Evolutionary conservation across 2,329 filamentous ascomycete species (phyloP).

Genomic region (Fusarium haematococcum): DNA sequence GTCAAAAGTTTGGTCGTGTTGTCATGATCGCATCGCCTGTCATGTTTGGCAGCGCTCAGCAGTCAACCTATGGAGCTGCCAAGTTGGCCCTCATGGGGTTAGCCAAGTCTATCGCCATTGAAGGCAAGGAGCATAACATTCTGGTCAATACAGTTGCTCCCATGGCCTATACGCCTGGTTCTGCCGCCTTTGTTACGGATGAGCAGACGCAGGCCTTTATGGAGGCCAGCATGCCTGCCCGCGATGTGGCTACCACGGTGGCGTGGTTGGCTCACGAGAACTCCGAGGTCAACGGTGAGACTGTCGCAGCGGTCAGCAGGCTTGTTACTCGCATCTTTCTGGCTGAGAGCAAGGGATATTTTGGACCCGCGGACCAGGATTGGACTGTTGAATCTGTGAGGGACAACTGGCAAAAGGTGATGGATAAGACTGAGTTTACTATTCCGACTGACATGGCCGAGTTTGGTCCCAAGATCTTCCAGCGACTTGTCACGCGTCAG

Average conservation of each 20-base stretch:
- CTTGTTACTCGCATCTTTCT: not conserved
- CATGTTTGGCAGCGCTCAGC: conserved; percentile 2
- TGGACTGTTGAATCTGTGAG: not conserved
- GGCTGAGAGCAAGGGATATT: not conserved
- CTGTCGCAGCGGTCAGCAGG: not conserved
- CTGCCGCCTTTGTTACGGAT: not conserved
- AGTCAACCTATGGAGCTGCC: conserved; percentile 3
- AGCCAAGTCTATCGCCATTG: not conserved
- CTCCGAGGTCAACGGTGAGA: not conserved
- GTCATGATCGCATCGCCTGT: conserved; percentile 5
- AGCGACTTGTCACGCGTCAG: not conserved
- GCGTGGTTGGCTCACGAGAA: not conserved
- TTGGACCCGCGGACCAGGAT: not conserved
- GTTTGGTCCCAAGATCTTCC: not conserved
- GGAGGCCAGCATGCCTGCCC: not conserved
- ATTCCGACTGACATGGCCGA: not conserved
- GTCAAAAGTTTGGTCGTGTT: conserved; percentile 8
- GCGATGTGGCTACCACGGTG: not conserved
- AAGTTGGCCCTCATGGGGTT: conserved; percentile 3
- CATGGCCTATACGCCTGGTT: not conserved
- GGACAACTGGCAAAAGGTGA: not conserved
- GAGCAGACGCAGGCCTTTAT: not conserved
- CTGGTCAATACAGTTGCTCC: conserved; percentile 12
- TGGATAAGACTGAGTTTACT: not conserved
- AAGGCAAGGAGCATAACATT: not conserved